Base-by-base conservation (phyloP, 2,329 filamentous ascomycete genomes). In the Esteya vermicola region DNA sequence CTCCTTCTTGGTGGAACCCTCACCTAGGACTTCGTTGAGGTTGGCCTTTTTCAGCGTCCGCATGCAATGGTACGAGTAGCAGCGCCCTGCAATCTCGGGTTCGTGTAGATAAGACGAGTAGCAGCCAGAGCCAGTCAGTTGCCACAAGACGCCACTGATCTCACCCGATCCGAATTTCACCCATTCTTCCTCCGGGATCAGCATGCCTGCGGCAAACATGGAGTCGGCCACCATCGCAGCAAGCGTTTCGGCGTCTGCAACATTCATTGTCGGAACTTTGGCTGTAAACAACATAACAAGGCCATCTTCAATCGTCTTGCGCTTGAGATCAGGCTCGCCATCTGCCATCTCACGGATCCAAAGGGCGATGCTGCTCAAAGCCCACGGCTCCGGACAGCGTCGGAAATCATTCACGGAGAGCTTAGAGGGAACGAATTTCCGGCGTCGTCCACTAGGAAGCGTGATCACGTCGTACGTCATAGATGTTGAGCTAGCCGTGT, bases 201-300 rank as follows among this genome's bases (percentile, higher is more conserved):
- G 63, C 10, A 85, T 84, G 30, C 78, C 80, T 9, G 80, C 76
- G 20, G 74, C 70, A 48, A 89, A 73, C 84, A 98, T 91, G 35
- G 79, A 74, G 40, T 76, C 67, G 3, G 93, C 78, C 1, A 94
- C 83, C 31, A 75, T 76, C 43, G 75, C 72, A 45, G 84, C 85
- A 38, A 98, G 67, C 1, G 79, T 81, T 56, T 98, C 91, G 1
- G 91, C 91, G 64, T 98, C 93, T 6, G 89, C 88, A 32, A 91
- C 89, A 51, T 98, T 96, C 85, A 98, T 95, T 1, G 86, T 98
- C 0, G 91, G 88, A 1, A 98, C 86, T 58, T 95, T 96, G 60
- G 84, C 75, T 2, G 85, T 93, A 57, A 98, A 96, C 7, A 98
- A 66, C 23, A 79, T 82, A 32, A 94, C 78, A 32, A 98, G 68